These are phyloP conservation scores for Podospora comata DNA, from an alignment of 495 filamentous ascomycete genomes.

Conservation along the genomic window DNA sequence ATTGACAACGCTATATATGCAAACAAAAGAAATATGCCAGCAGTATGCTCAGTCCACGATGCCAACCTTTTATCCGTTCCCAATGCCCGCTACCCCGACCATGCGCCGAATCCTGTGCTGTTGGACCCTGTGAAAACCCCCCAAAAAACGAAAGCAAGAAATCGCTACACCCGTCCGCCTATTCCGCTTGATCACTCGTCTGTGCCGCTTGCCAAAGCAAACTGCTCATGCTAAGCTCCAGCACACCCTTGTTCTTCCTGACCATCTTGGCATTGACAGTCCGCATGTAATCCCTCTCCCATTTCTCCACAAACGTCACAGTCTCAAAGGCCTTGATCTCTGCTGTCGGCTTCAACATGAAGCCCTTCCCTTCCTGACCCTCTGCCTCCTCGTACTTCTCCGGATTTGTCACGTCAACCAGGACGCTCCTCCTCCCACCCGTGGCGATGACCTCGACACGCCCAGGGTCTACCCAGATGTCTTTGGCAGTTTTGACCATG, in stretches of 20 bases:
- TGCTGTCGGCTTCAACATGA: background rate
- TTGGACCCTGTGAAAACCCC: background rate
- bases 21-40: background rate
- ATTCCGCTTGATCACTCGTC: background rate
- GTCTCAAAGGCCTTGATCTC: constrained; percentile 6
- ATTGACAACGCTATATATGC: background rate
- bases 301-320: constrained; percentile 27
- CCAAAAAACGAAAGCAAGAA: background rate
- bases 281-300: constrained; percentile 30
- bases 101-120: background rate
- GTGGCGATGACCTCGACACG: constrained; percentile 12
- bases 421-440: background rate
- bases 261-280: constrained; percentile 23
- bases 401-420: constrained; percentile 20
- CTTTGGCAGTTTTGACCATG: constrained; percentile 16
- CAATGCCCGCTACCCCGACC: background rate
- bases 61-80: background rate
- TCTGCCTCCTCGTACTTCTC: constrained; percentile 12
- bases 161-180: background rate
- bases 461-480: constrained; percentile 24
- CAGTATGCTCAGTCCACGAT: background rate
- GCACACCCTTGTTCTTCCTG: constrained; percentile 26
- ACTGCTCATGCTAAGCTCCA: constrained; percentile 23
- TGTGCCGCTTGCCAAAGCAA: constrained; percentile 25
- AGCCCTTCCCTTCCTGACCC: background rate